Conservation (phyloP, 2,329 filamentous ascomycete species). For the Bipolaris oryzae region DNA sequence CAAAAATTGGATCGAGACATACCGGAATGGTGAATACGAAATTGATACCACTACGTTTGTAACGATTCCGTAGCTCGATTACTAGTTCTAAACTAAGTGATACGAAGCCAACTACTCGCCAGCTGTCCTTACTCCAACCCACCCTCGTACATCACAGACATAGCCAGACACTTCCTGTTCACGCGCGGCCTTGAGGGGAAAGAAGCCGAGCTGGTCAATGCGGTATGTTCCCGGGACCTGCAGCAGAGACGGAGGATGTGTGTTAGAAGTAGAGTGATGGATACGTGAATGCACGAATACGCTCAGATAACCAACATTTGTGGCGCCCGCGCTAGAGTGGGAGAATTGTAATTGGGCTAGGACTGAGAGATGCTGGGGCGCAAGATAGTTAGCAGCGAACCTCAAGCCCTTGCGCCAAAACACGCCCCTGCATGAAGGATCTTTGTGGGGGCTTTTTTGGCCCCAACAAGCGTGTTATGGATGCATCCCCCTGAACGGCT, state of each 20-base stretch:
- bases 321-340: constrained; percentile 4
- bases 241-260: neutral
- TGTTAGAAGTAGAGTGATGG: neutral
- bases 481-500: neutral
- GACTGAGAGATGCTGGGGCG: neutral
- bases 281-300: neutral
- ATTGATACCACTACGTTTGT: no score
- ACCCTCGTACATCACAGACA: no score
- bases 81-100: no score
- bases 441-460: constrained; percentile 1
- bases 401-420: constrained; percentile 1
- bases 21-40: no score
- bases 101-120: no score
- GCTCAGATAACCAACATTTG: neutral
- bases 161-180: no score
- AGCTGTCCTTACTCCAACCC: no score
- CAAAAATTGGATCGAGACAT: no score
- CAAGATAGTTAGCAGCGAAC: neutral
- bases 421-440: constrained; percentile 6
- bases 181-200: no score
- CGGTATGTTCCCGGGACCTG: neutral
- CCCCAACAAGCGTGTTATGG: neutral
- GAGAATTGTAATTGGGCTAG: constrained; percentile 1
- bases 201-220: no score
- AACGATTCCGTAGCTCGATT: no score